Base-by-base conservation (phyloP, 2,329 filamentous ascomycete species). In the Helicocarpus griseus region DNA sequence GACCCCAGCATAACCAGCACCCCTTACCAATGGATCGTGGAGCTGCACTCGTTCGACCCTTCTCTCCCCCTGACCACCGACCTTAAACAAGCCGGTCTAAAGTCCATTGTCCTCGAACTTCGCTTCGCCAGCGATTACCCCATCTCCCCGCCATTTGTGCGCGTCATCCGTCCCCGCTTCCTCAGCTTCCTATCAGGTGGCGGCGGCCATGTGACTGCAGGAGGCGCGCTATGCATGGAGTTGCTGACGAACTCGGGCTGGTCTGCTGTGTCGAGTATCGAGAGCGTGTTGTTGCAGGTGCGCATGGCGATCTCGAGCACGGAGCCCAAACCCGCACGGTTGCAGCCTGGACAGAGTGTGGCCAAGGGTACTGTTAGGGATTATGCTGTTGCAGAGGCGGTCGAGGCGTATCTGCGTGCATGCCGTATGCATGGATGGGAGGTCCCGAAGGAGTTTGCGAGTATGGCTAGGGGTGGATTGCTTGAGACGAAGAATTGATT, bases 21-120 rank as follows among this genome's bases (percentile, higher is more conserved):
- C 61, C 76, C 89, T 55, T 95, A 93, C 61, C 89, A 94, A 61
- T 95, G 89, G 89, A 89, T 95, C 53, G 82, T 94, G 5, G 87
- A 95, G 65, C 73, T 96, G 1, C 90, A 95, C 65, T 87, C 84
- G 40, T 95, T 95, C 61, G 84, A 89, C 22, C 57, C 71, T 0
- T 65, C 70, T 1, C 74, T 93, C 0, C 87, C 86, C 0, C 73
- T 96, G 1, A 83, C 86, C 0, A 63, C 77, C 49, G 89, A 95
- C 62, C 88, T 95, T 81, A 81, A 83, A 64, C 60, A 64, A 2
- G 74, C 72, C 1, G 75, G 73, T 0, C 59, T 85, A 52, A 78
- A 74, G 21, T 89, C 86, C 61, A 73, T 95, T 36, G 82, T 95
- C 0, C 68, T 94, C 9, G 90, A 95, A 67, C 72, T 95, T 39